Evolutionary conservation across 1,284 basidiomycete species (phyloP), one percentile per base, ranked within the genome.

Genomic region (Hypsizygus ulmarius): DNA sequence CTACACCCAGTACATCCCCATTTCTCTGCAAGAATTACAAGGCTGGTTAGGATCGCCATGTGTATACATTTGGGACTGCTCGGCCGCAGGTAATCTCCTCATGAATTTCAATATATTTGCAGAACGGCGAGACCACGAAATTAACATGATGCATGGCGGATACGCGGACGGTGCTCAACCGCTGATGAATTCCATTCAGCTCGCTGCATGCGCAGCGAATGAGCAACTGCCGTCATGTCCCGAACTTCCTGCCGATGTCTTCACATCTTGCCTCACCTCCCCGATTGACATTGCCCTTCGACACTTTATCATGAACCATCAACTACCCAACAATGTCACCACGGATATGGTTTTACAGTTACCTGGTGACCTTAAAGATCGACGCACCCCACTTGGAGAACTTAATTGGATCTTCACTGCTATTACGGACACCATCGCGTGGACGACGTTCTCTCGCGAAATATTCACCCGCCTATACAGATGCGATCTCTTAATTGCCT

Each of bases 331-430:
- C 51, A 81, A 81, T 47, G 81, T 92, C 57, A 89, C 87, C 1
- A 78, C 88, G 27, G 94, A 98, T 61, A 92, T 95, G 86, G 90
- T 97, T 32, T 87, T 94, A 80, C 90, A 95, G 63, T 83, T 99
- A 14, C 97, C 96, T 0, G 96, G 97, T 3, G 93, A 97, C 60
- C 79, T 99, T 52, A 97, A 97, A 67, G 96, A 99, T 63, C 81
- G 96, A 28, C 81, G 94, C 18, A 98, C 97, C 2, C 96, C 96
- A 0, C 77, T 99, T 1, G 96, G 96, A 44, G 96, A 99, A 68
- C 82, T 99, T 21, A 97, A 97, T 67, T 99, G 97, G 96, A 98
- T 99, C 59, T 98, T 99, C 70, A 98, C 93, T 1, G 93, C 96
- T 34, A 93, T 99, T 55, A 99, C 96, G 12, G 96, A 99, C 69